Evolutionary conservation across 75 land plant species (phyloP), one percentile per base, ranked within the genome.

Genomic region (Pinus taeda): DNA sequence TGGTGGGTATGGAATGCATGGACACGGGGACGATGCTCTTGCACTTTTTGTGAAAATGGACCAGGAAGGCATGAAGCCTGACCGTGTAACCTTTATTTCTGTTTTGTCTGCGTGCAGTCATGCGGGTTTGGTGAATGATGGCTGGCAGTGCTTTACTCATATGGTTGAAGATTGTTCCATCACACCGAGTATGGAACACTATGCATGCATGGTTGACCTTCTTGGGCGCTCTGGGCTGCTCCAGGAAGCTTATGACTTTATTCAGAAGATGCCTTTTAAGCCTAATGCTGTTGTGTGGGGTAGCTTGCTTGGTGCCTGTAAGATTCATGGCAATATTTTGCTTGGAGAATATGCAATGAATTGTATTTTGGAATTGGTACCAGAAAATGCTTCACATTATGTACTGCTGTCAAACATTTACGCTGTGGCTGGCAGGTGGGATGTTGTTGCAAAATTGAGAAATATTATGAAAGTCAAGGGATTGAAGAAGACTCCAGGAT

Each of bases 281-380:
- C 56, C 72, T 42, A 78, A 70, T 29, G 56, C 18, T 22, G 29
- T 64, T 60, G 73, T 77, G n/a, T 74, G 75, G 56, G 57, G 74
- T 39, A n/a, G 85, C 59, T 65, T 82, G 71, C 81, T 85, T 57
- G 74, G 85, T 78, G 87, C 84, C 37, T 85, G 87, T 57, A 79
- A 42, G 36, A 21, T 57, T 65, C 84, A 82, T 36, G 65, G 22
- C 17, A 42, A 82, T 45, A 24, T 76, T 26, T 59, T 60, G 57
- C 30, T 75, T 57, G 87, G 78, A 62, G 87, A 81, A 30, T 12
- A 56, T 4, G 69, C 72, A 21, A 80, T 79, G 59, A 84, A 57
- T 21, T 36, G 66, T 57, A 74, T 84, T 20, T 53, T 79, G 33
- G 72, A 79, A 7, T 39, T 82, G 45, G 67, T 71, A 6, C 87